Percentiles rank a stretch among this genome's conserved stretches.
phyloP scores from a whole-genome alignment of 805 yeast species.

The Yarrowia sp. region DNA sequence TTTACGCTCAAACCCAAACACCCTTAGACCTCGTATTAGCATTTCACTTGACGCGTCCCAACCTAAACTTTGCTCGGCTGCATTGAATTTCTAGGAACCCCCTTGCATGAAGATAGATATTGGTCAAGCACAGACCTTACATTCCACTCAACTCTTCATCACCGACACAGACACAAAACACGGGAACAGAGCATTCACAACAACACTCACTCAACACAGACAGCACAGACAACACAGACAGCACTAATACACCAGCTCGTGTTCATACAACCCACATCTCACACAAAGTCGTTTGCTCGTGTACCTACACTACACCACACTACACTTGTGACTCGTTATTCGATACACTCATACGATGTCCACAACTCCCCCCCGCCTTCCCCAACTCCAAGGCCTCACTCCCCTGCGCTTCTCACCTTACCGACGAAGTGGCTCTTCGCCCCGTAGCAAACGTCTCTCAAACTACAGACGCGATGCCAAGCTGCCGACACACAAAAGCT shows the following conservation, averaged over 20 bases:
- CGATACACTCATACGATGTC: background rate
- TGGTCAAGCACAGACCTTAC: too few species aligned
- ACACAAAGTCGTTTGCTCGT: too few species aligned
- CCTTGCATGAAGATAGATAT: background rate
- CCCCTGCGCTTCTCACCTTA: conserved; percentile 26
- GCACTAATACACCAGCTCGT: too few species aligned
- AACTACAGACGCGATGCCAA: background rate
- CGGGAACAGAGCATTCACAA: too few species aligned
- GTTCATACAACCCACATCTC: too few species aligned
- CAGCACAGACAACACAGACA: background rate
- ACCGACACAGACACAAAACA: too few species aligned
- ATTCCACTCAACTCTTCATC: too few species aligned
- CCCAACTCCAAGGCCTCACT: conserved; percentile 23
- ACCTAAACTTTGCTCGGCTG: background rate
- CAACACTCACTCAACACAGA: background rate
- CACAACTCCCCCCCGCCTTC: conserved; percentile 20
- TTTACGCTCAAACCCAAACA: background rate
- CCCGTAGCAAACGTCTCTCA: conserved; percentile 11
- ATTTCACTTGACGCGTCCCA: background rate
- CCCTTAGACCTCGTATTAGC: background rate
- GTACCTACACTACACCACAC: too few species aligned
- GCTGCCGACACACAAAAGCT: background rate
- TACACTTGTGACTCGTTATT: too few species aligned
- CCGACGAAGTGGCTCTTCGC: background rate
- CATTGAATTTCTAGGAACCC: conserved; percentile 5